A percentile compares a stretch with the other conserved stretches of the same genome.
phyloP scores from a whole-genome alignment of 352 stramenopile genomes.

The Chrysophaeum taylorii region DNA sequence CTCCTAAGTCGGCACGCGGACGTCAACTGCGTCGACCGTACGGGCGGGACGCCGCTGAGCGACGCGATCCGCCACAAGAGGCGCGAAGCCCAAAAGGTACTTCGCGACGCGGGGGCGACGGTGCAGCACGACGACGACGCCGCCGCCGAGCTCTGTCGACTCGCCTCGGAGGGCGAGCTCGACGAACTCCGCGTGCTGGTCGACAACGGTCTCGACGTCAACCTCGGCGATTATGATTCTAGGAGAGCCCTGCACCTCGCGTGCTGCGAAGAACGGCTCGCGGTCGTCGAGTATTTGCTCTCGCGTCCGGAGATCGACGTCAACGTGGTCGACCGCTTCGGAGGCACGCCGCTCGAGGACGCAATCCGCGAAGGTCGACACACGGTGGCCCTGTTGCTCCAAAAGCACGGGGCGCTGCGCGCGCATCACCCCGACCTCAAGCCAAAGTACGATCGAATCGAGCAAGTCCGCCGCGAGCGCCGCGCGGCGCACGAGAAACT shows the following conservation, averaged over 20 bases:
- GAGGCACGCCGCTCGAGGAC: conserved; percentile 23
- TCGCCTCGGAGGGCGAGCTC: conserved; percentile 12
- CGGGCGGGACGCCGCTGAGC: conserved; percentile 25
- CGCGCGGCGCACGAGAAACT: too few species aligned
- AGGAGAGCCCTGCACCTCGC: conserved; percentile 32
- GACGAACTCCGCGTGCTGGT: conserved; percentile 18
- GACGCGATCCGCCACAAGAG: not conserved
- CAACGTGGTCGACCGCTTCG: conserved; percentile 23
- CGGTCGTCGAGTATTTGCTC: conserved; percentile 32
- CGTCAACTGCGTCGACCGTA: conserved; percentile 25
- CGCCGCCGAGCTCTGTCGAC: conserved; percentile 2
- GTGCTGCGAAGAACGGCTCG: conserved; percentile 23
- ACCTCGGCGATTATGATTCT: conserved; percentile 28
- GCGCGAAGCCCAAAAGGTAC: not conserved
- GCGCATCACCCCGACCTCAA: too few species aligned
- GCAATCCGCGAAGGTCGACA: conserved; percentile 16
- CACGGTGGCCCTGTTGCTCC: not conserved
- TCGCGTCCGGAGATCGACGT: conserved; percentile 14
- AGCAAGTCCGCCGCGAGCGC: too few species aligned
- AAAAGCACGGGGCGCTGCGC: not conserved
- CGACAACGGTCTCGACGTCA: conserved; percentile 26
- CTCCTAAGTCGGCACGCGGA: conserved; percentile 19
- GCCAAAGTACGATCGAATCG: too few species aligned
- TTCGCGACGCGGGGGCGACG: not conserved
- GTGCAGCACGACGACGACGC: conserved; percentile 4